These are phyloP conservation scores for Cucurbita pepo DNA, from an alignment of 306 rosid genomes.

Conservation along the genomic window DNA sequence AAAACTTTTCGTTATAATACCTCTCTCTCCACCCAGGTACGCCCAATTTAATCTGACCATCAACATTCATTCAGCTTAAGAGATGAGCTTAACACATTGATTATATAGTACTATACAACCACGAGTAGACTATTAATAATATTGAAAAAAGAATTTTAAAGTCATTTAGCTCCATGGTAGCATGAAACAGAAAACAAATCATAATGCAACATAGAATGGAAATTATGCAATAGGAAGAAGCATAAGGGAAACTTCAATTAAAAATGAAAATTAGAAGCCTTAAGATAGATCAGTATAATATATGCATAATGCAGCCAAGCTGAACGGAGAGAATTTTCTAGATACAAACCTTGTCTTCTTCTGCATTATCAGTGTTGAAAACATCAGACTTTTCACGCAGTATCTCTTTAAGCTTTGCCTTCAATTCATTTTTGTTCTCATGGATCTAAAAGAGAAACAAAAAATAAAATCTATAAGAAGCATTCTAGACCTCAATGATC, in stretches of 20 bases:
- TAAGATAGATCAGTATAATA: background rate
- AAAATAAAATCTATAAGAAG: background rate
- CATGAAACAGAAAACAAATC: too few species aligned
- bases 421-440: constrained; percentile 75
- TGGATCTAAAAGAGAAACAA: constrained; percentile 24
- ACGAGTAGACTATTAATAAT: background rate
- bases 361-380: constrained; percentile 48
- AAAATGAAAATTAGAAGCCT: background rate
- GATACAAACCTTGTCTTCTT: constrained; percentile 57
- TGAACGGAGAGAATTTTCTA: background rate
- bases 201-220: too few species aligned
- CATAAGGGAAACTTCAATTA: background rate
- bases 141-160: background rate
- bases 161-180: background rate
- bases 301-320: background rate
- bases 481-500: background rate
- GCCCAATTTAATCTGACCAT: constrained; percentile 65
- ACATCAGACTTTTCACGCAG: constrained; percentile 81
- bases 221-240: background rate
- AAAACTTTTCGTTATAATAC: constrained; percentile 81
- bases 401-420: constrained; percentile 56
- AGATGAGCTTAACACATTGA: background rate
- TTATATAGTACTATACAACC: background rate
- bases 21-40: constrained; percentile 94
- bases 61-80: background rate